phyloP scores from a whole-genome alignment of 177 flowering plant species.

The Telopea speciosissima region DNA sequence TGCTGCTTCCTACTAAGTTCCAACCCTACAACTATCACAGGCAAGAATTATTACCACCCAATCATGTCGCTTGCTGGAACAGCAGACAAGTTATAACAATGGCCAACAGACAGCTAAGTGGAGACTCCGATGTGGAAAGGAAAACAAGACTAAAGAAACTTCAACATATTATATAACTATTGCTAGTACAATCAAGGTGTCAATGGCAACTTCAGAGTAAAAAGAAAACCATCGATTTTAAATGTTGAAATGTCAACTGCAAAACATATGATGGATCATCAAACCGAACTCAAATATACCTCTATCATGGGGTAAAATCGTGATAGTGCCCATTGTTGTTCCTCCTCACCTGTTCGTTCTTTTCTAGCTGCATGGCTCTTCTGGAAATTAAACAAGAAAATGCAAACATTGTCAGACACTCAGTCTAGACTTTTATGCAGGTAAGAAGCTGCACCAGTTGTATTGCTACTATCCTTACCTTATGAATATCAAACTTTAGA shows the following conservation, averaged over 20 bases:
- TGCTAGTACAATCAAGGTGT: no score
- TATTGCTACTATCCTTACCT: slow-evolving; percentile 37
- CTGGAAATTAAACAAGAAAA: slow-evolving; percentile 25
- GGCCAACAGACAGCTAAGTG: no score
- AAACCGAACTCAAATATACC: slow-evolving; percentile 31
- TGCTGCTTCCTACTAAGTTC: no score
- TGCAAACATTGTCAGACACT: background rate
- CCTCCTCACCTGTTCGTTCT: slow-evolving; percentile 69
- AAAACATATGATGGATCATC: background rate
- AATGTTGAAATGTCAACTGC: background rate
- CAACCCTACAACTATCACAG: no score
- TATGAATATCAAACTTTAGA: slow-evolving; percentile 81
- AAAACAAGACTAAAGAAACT: no score
- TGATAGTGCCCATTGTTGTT: slow-evolving; percentile 70
- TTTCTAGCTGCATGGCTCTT: slow-evolving; percentile 79
- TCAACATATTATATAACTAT: no score
- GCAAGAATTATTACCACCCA: no score
- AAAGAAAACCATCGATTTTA: background rate
- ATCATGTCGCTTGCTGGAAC: no score
- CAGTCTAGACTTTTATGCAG: background rate
- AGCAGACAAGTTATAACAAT: no score
- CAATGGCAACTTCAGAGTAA: no score
- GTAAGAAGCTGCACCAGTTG: background rate
- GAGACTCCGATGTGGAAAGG: no score
- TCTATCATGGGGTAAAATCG: slow-evolving; percentile 95